Evolutionary conservation across 2,329 filamentous ascomycete genomes (phyloP).

Genomic region (Penicillium paneum): DNA sequence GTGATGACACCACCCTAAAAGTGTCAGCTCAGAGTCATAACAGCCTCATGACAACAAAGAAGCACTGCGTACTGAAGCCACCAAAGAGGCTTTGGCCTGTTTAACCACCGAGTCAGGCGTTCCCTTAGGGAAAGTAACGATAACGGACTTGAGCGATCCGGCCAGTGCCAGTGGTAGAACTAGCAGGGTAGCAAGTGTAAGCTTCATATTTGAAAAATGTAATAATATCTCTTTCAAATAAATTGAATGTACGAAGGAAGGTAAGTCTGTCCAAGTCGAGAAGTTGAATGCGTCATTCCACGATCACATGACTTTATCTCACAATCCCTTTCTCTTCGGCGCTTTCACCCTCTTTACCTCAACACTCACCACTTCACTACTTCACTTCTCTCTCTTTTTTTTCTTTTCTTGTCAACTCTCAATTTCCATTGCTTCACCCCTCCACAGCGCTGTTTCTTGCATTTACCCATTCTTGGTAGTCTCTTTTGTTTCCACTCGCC

Average conservation of each 20-base stretch:
- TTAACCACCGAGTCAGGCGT: conserved; percentile 66
- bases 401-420: neutral
- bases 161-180: conserved; percentile 62
- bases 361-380: neutral
- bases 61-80: conserved; percentile 53
- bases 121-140: conserved; percentile 71
- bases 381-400: neutral
- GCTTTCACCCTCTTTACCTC: neutral
- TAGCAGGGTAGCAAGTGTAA: conserved; percentile 53
- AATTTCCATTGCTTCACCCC: neutral
- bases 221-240: neutral
- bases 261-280: neutral
- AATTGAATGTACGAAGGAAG: neutral
- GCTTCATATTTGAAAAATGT: conserved; percentile 58
- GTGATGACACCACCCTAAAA: conserved; percentile 67
- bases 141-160: conserved; percentile 63
- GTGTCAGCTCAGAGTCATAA: conserved; percentile 14
- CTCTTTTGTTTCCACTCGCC: neutral
- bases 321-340: conserved; percentile 13
- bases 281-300: conserved; percentile 13
- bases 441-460: neutral
- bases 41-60: neutral
- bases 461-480: conserved; percentile 1
- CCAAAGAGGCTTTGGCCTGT: conserved; percentile 68
- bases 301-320: conserved; percentile 10